Evolutionary conservation across 768 basidiomycete species (phyloP).

Genomic region (Leucosporidium scottii): DNA sequence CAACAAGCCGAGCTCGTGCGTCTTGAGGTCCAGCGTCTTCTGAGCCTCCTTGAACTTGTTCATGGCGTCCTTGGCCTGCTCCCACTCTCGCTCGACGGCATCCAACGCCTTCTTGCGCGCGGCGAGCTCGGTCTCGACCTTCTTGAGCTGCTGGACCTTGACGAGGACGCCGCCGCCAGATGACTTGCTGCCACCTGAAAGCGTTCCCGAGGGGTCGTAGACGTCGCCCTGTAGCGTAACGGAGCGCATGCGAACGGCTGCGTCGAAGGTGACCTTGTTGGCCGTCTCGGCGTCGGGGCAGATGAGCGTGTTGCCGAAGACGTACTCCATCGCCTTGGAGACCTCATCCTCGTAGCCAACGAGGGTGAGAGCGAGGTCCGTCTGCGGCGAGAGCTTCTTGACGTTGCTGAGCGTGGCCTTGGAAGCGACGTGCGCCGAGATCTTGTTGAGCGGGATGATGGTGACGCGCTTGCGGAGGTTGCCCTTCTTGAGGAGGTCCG

Average conservation of each 20-base stretch:
- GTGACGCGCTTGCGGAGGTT: conserved; percentile 79
- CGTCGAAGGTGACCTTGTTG: conserved; percentile 72
- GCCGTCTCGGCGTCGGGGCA: conserved; percentile 83
- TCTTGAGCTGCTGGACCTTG: conserved; percentile 72
- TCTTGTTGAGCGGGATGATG: conserved; percentile 88
- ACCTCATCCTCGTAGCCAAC: conserved; percentile 76
- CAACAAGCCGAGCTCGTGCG: conserved; percentile 73
- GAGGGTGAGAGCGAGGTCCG: conserved; percentile 77
- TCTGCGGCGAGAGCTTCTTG: conserved; percentile 63
- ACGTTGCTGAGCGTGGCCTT: conserved; percentile 69
- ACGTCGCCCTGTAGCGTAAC: conserved; percentile 93
- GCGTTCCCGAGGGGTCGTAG: conserved; percentile 90
- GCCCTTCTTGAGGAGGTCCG: conserved; percentile 69
- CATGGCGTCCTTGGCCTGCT: conserved; percentile 44
- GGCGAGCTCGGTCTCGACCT: conserved; percentile 56
- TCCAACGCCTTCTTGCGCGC: conserved; percentile 50
- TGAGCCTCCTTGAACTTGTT: conserved; percentile 47
- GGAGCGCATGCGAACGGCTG: conserved; percentile 62
- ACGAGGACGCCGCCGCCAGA: conserved; percentile 61
- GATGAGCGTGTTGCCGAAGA: conserved; percentile 87
- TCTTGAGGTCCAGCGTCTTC: conserved; percentile 76
- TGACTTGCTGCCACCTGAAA: conserved; percentile 63
- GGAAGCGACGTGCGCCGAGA: conserved; percentile 56
- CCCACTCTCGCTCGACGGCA: conserved; percentile 54
- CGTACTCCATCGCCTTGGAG: conserved; percentile 79